Evolutionary conservation across 148 eudicot species (phyloP).

Genomic region (Rhododendron griersonianum): DNA sequence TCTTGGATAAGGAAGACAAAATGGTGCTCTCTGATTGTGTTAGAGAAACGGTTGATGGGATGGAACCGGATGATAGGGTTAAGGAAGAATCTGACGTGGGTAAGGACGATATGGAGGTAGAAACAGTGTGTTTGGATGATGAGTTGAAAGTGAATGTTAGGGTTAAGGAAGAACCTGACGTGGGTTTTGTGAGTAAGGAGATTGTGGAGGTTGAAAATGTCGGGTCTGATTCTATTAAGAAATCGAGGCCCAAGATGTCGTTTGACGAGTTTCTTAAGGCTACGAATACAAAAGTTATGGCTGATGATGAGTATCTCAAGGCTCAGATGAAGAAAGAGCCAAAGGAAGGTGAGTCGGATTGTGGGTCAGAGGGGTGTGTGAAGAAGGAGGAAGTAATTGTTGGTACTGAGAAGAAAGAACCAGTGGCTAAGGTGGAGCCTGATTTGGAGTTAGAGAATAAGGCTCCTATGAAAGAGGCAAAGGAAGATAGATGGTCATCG

Average conservation of each 20-base stretch:
- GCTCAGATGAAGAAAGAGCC: constrained; percentile 7
- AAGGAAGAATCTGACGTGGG: not conserved
- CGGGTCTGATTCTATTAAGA: not conserved
- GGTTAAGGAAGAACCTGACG: not conserved
- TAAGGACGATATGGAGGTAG: not conserved
- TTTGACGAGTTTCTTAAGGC: constrained; percentile 11
- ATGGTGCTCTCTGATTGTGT: not conserved
- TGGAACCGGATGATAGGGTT: not conserved
- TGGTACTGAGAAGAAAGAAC: constrained; percentile 6
- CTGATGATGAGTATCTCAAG: constrained; percentile 14
- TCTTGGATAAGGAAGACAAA: not conserved
- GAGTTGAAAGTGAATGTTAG: not conserved
- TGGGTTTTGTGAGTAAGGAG: not conserved
- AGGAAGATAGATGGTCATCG: not conserved
- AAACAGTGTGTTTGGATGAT: not conserved
- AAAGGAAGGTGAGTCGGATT: not conserved
- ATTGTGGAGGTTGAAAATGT: not conserved
- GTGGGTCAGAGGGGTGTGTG: not conserved
- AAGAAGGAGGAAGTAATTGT: constrained; percentile 17
- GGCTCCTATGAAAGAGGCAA: not conserved
- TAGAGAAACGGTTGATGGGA: not conserved
- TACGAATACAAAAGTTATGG: constrained; percentile 2
- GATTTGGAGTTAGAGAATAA: not conserved
- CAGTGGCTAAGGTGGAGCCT: not conserved
- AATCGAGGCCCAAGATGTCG: not conserved